phyloP scores from a whole-genome alignment of 1,284 basidiomycete species.

The Moniliophthora roreri region DNA sequence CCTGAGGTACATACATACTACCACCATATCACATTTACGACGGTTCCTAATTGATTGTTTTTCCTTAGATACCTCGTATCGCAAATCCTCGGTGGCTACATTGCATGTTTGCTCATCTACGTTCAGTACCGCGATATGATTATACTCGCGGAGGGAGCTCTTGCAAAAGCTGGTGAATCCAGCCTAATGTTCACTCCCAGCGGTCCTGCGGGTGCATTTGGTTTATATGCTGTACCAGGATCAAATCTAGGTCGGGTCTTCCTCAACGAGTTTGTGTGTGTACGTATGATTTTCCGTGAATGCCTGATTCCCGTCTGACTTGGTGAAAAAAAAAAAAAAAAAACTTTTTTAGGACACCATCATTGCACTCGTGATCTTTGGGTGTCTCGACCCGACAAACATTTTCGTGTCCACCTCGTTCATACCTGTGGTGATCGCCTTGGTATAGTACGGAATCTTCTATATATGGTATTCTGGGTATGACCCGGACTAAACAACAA shows the following conservation, averaged over 20 bases:
- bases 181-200: slow-evolving; percentile 49
- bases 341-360: slow-evolving; percentile 55
- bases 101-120: slow-evolving; percentile 5
- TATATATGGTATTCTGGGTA: background rate
- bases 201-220: slow-evolving; percentile 68
- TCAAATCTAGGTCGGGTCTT: slow-evolving; percentile 53
- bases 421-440: slow-evolving; percentile 51
- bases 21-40: background rate
- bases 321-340: background rate
- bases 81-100: slow-evolving; percentile 2
- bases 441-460: slow-evolving; percentile 48
- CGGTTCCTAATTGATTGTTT: no score
- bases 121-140: slow-evolving; percentile 5
- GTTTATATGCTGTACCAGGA: slow-evolving; percentile 47
- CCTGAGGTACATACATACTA: slow-evolving; percentile 34
- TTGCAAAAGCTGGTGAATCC: background rate
- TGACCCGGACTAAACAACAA: background rate
- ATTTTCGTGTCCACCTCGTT: slow-evolving; percentile 51
- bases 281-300: slow-evolving; percentile 28
- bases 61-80: background rate
- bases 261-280: slow-evolving; percentile 66
- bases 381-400: slow-evolving; percentile 62
- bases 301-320: background rate
- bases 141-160: background rate
- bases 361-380: slow-evolving; percentile 58